Percentiles rank a stretch among this genome's conserved stretches.
phyloP scores from a whole-genome alignment of 1,139 yeast species.

The Candida tunisiensis region DNA sequence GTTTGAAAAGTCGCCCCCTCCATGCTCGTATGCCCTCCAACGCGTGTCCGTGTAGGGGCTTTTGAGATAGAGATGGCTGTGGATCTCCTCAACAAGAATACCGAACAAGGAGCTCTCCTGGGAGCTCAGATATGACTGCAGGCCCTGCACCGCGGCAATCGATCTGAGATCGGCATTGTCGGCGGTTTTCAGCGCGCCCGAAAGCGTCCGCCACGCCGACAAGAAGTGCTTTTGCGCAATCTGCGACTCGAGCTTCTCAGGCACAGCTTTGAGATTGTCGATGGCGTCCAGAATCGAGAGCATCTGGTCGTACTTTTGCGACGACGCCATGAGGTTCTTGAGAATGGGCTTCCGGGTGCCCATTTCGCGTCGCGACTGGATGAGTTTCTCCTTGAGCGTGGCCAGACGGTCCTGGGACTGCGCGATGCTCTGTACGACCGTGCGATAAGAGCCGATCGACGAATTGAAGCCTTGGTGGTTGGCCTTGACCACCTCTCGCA shows the following conservation, averaged over 20 bases:
- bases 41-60: slow-evolving; percentile 21
- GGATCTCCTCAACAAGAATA: slow-evolving; percentile 60
- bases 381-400: slow-evolving; percentile 33
- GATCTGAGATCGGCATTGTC: slow-evolving; percentile 45
- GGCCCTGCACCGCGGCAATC: slow-evolving; percentile 40
- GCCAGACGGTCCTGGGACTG: slow-evolving; percentile 40
- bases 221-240: slow-evolving; percentile 53
- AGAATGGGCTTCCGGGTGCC: slow-evolving; percentile 39
- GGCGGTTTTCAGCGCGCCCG: slow-evolving; percentile 37
- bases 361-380: slow-evolving; percentile 31
- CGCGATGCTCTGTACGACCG: slow-evolving; percentile 36
- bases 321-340: slow-evolving; percentile 46
- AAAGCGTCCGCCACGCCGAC: slow-evolving; percentile 48
- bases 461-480: slow-evolving; percentile 77
- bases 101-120: slow-evolving; percentile 52
- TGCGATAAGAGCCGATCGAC: slow-evolving; percentile 62
- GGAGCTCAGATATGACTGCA: slow-evolving; percentile 39
- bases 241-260: slow-evolving; percentile 46
- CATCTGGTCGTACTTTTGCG: slow-evolving; percentile 48
- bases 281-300: slow-evolving; percentile 58
- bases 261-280: slow-evolving; percentile 40
- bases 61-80: slow-evolving; percentile 54
- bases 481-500: slow-evolving; percentile 51
- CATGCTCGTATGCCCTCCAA: slow-evolving; percentile 11
- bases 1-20: slow-evolving; percentile 9